Conservation (phyloP, 371 early-diverging fungal genomes). For the Apophysomyces sp. region DNA sequence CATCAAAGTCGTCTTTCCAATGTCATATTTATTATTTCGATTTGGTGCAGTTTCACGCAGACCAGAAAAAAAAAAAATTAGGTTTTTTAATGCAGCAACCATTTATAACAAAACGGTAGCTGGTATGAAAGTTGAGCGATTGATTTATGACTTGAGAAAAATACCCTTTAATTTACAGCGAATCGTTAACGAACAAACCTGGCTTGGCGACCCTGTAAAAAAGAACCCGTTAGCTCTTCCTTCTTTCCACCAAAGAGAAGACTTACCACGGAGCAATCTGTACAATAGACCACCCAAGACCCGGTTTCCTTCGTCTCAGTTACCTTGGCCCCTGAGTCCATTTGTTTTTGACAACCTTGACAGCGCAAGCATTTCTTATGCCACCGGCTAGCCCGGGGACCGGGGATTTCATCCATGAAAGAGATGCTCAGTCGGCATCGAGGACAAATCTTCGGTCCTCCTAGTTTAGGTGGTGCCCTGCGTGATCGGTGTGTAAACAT, state of each 20-base stretch:
- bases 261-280: slow-evolving; percentile 34
- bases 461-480: slow-evolving; percentile 43
- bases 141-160: too few species aligned
- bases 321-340: slow-evolving; percentile 59
- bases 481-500: slow-evolving; percentile 7
- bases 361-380: slow-evolving; percentile 63
- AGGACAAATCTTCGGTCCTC: slow-evolving; percentile 56
- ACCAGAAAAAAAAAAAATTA: too few species aligned
- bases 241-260: slow-evolving; percentile 11
- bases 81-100: too few species aligned
- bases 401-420: slow-evolving; percentile 57
- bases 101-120: too few species aligned
- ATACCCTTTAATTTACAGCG: neutral
- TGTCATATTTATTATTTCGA: too few species aligned
- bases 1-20: neutral
- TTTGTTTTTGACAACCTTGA: slow-evolving; percentile 48
- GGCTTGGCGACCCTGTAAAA: neutral
- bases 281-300: slow-evolving; percentile 45
- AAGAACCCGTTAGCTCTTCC: neutral
- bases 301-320: slow-evolving; percentile 31
- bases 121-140: too few species aligned
- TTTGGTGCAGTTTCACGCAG: too few species aligned
- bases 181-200: neutral
- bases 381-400: slow-evolving; percentile 59
- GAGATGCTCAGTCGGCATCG: slow-evolving; percentile 49